Conservation (phyloP, 345 rosid genomes). For the Boechera stricta region DNA sequence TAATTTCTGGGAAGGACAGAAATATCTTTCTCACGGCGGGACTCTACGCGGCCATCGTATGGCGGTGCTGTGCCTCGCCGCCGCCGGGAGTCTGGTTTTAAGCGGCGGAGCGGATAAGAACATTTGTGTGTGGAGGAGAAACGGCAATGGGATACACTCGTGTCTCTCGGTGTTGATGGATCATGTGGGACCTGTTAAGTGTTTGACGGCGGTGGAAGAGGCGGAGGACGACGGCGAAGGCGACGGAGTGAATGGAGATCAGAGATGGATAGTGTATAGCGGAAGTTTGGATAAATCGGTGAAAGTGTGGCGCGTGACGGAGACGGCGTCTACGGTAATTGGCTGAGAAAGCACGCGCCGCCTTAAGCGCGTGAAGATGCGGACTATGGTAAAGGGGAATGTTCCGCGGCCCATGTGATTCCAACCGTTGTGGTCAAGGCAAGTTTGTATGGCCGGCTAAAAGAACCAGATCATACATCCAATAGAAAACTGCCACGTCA, state of each 20-base stretch:
- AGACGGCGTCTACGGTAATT: conserved; percentile 43
- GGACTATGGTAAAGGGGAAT: conserved; percentile 17
- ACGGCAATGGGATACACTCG: conserved; percentile 53
- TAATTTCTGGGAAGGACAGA: conserved; percentile 70
- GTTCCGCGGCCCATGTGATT: conserved; percentile 36
- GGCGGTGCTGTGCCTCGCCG: conserved; percentile 71
- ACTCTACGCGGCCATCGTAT: conserved; percentile 69
- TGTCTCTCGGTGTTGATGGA: conserved; percentile 74
- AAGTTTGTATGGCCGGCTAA: conserved; percentile 45
- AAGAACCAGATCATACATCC: conserved; percentile 26
- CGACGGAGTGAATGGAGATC: conserved; percentile 23
- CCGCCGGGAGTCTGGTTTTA: conserved; percentile 67
- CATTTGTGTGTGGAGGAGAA: conserved; percentile 78
- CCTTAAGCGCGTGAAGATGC: conserved; percentile 16
- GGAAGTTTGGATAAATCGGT: conserved; percentile 90
- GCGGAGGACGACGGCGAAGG: conserved; percentile 45
- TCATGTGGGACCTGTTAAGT: conserved; percentile 85
- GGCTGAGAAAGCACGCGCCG: conserved; percentile 22
- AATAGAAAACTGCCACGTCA: conserved; percentile 34
- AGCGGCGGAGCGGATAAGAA: conserved; percentile 90
- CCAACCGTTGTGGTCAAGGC: conserved; percentile 39
- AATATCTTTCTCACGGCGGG: conserved; percentile 64
- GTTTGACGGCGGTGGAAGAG: conserved; percentile 73
- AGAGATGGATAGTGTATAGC: conserved; percentile 71
- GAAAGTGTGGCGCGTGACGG: conserved; percentile 83